Evolutionary conservation across 768 basidiomycete genomes (phyloP).

Genomic region (Austroboletus festivus): DNA sequence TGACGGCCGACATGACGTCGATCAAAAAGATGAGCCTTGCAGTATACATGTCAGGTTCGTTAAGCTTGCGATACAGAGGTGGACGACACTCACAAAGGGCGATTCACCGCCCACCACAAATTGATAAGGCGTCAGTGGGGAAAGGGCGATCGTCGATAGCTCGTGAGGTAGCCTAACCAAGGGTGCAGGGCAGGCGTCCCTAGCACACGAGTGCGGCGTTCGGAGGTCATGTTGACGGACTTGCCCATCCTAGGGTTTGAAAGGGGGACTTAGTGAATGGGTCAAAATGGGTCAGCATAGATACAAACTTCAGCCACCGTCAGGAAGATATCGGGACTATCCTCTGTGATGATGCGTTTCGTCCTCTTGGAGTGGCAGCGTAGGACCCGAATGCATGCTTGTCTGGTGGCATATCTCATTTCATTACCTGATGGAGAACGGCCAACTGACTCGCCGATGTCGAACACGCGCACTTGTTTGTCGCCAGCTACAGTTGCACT

Average conservation of each 20-base stretch:
- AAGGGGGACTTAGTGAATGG: constrained; percentile 17
- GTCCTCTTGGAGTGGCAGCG: constrained; percentile 71
- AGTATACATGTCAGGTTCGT: constrained; percentile 1
- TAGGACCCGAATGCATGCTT: constrained; percentile 52
- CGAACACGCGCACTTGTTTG: constrained; percentile 73
- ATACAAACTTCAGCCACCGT: constrained; percentile 71
- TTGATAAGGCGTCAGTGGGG: constrained; percentile 76
- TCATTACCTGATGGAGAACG: constrained; percentile 41
- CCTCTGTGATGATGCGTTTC: constrained; percentile 78
- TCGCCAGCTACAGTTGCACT: constrained; percentile 78
- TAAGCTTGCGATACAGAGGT: background rate
- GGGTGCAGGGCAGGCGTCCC: constrained; percentile 61
- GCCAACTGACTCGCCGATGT: constrained; percentile 48
- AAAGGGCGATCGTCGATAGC: constrained; percentile 71
- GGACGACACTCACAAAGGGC: constrained; percentile 54
- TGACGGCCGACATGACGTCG: constrained; percentile 65
- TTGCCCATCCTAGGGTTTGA: constrained; percentile 65
- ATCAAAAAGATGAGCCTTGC: constrained; percentile 58
- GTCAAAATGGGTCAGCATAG: background rate
- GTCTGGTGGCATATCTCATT: constrained; percentile 41
- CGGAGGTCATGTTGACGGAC: constrained; percentile 88
- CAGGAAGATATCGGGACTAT: constrained; percentile 72
- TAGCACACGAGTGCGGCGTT: constrained; percentile 59
- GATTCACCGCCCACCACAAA: constrained; percentile 84
- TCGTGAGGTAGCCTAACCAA: constrained; percentile 63